These are phyloP conservation scores for Solanum hybrid DNA, from an alignment of 305 asterid species.

Conservation along the genomic window DNA sequence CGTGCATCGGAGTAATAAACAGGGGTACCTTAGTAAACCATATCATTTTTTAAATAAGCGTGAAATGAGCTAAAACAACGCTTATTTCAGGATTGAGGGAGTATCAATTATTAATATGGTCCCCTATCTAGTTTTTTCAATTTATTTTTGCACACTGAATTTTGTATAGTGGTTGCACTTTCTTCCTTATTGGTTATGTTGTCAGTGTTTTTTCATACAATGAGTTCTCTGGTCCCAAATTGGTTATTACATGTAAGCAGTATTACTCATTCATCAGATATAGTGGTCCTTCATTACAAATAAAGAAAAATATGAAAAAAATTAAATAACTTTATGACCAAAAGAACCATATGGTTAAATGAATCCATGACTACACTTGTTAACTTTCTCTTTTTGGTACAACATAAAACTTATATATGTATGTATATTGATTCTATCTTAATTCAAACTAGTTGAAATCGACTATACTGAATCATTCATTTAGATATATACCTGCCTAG, in stretches of 20 bases:
- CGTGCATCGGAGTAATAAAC: neutral
- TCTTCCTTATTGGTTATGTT: neutral
- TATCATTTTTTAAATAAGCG: no score
- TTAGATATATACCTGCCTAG: neutral
- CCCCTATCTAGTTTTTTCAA: neutral
- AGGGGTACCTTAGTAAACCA: neutral
- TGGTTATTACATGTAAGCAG: neutral
- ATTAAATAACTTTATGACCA: neutral
- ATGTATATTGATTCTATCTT: neutral
- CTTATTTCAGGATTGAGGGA: neutral
- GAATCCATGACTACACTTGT: neutral
- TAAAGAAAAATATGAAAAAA: neutral
- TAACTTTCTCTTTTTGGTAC: neutral
- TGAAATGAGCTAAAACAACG: neutral
- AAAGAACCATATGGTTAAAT: neutral
- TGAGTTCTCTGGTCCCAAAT: neutral
- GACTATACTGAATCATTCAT: neutral
- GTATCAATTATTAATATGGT: neutral
- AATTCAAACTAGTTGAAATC: neutral
- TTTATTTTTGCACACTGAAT: neutral
- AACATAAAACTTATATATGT: neutral
- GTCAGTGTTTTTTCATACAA: constrained; percentile 1
- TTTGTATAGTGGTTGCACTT: neutral
- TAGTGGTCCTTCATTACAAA: neutral
- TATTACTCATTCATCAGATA: neutral